Percentiles rank a stretch among this genome's conserved stretches.
phyloP scores from a whole-genome alignment of 2,329 filamentous ascomycete genomes.

The Helminthosporium solani region DNA sequence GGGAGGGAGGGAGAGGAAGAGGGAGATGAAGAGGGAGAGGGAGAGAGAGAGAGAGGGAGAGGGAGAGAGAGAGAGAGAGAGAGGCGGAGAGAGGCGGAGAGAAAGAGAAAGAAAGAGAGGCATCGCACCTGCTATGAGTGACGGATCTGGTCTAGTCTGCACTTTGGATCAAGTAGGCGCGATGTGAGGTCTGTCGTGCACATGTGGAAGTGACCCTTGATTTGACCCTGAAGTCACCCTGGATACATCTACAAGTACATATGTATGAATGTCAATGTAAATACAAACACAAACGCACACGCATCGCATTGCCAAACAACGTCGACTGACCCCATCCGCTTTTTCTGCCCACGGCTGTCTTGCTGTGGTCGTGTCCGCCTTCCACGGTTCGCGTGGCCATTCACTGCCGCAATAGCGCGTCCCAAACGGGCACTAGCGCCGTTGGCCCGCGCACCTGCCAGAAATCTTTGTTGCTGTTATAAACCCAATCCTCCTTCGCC shows the following conservation, averaged over 20 bases:
- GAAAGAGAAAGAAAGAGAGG: not conserved
- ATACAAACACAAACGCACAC: no score
- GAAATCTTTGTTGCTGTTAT: conserved; percentile 23
- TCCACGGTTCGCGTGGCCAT: conserved; percentile 18
- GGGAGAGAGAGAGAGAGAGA: no score
- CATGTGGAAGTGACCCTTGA: not conserved
- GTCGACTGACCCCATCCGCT: no score
- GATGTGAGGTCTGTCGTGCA: no score
- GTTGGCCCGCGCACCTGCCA: conserved; percentile 22
- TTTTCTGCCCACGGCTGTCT: not conserved
- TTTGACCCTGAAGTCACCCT: no score
- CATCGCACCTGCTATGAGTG: not conserved
- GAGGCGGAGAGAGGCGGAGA: no score
- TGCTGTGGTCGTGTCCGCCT: not conserved
- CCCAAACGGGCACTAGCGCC: conserved; percentile 14
- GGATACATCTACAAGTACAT: no score
- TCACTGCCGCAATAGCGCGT: conserved; percentile 21
- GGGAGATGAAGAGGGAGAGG: no score
- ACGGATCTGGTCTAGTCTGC: not conserved
- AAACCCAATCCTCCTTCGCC: conserved; percentile 18
- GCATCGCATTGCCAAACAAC: not conserved
- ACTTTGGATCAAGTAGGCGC: not conserved
- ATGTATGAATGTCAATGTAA: no score
- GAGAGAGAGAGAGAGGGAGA: no score
- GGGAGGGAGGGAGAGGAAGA: no score